Evolutionary conservation across 179 eudicot species (phyloP).

Genomic region (Beta macrorhiza): DNA sequence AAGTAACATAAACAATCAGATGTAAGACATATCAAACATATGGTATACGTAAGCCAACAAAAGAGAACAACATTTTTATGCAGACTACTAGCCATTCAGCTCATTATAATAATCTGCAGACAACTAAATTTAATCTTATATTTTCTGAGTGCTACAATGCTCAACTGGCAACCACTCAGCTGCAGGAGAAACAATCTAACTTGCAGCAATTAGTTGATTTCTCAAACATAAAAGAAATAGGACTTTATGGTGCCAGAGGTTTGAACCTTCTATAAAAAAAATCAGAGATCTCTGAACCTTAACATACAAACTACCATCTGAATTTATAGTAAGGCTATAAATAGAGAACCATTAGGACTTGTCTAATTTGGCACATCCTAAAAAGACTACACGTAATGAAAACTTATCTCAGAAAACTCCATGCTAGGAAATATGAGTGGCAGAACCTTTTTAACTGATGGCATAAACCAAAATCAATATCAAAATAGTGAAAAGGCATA

Average conservation of each 20-base stretch:
- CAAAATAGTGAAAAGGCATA: slow-evolving; percentile 21
- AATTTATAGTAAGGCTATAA: not conserved
- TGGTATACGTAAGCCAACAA: not conserved
- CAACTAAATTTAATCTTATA: not conserved
- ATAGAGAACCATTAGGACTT: not conserved
- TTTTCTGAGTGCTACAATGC: not conserved
- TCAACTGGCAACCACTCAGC: not conserved
- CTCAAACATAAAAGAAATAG: not conserved
- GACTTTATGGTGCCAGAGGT: not conserved
- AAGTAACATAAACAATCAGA: not conserved
- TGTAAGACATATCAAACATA: not conserved
- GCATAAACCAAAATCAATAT: not conserved
- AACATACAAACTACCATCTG: not conserved
- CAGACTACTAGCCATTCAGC: not conserved
- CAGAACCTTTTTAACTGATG: not conserved
- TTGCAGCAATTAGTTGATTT: not conserved
- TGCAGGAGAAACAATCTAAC: not conserved
- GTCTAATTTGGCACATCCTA: not conserved
- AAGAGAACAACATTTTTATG: not conserved
- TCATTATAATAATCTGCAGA: not conserved
- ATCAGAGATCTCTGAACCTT: not conserved
- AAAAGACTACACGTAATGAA: not conserved
- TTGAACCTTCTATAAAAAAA: not conserved
- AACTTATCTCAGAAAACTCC: not conserved
- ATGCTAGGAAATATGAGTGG: not conserved